phyloP scores from a whole-genome alignment of 371 early-diverging fungal genomes.

The Mucor plumbeus region DNA sequence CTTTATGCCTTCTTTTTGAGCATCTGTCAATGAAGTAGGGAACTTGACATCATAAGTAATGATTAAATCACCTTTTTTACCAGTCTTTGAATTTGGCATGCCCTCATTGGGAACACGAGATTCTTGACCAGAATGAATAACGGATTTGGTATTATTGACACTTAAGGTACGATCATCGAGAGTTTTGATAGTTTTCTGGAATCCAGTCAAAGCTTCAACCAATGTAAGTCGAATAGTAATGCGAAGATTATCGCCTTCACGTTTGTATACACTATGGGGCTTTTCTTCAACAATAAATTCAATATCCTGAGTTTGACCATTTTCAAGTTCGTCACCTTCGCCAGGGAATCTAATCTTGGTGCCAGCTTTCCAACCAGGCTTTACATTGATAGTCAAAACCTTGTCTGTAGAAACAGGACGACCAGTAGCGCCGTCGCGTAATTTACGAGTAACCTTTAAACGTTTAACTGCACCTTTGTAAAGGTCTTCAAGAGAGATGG shows the following conservation, averaged over 20 bases:
- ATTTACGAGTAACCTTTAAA: conserved; percentile 90
- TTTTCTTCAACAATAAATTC: conserved; percentile 96
- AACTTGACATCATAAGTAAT: conserved; percentile 76
- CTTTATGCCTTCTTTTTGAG: conserved; percentile 64
- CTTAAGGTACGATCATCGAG: conserved; percentile 79
- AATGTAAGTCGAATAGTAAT: conserved; percentile 71
- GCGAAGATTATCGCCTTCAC: conserved; percentile 90
- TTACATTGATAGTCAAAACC: conserved; percentile 86
- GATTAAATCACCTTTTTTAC: conserved; percentile 81
- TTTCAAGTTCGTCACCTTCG: conserved; percentile 92
- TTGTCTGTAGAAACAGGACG: conserved; percentile 71
- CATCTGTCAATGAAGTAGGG: conserved; percentile 66
- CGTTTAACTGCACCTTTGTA: conserved; percentile 91
- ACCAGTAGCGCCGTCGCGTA: conserved; percentile 58
- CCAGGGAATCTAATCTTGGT: conserved; percentile 94
- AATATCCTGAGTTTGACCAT: conserved; percentile 85
- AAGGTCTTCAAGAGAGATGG: conserved; percentile 91
- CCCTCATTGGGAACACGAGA: conserved; percentile 82
- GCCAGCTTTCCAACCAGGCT: conserved; percentile 98
- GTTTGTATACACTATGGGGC: conserved; percentile 85
- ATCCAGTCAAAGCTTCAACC: conserved; percentile 85
- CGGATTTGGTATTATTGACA: conserved; percentile 62
- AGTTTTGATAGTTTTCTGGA: conserved; percentile 73
- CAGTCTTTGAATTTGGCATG: conserved; percentile 93
- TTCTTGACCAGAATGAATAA: conserved; percentile 80